These are phyloP conservation scores for Podila minutissima DNA, from an alignment of 192 early-diverging fungal species.

Conservation along the genomic window DNA sequence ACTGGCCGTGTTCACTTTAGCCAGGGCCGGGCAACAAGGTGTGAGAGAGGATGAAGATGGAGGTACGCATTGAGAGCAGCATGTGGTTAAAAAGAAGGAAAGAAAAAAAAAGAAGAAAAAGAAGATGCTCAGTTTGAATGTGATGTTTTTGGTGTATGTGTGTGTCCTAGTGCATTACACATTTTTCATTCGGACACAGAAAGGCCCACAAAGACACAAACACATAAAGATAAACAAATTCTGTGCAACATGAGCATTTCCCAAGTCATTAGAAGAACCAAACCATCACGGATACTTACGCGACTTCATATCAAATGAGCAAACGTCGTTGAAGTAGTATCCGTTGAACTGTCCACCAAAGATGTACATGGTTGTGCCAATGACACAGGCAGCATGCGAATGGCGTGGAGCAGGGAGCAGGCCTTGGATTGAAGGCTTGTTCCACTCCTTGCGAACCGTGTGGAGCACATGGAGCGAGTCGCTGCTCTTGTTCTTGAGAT, in stretches of 20 bases:
- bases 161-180: no score
- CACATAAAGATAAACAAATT: no score
- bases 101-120: neutral
- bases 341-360: constrained; percentile 62
- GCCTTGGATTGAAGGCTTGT: constrained; percentile 29
- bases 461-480: constrained; percentile 40
- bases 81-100: neutral
- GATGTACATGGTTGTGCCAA: constrained; percentile 61
- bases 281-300: constrained; percentile 39
- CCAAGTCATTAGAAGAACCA: neutral
- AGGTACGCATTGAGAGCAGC: neutral
- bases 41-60: neutral
- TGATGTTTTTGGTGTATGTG: no score
- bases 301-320: constrained; percentile 57
- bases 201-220: no score
- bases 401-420: constrained; percentile 38
- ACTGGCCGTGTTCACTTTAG: constrained; percentile 35
- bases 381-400: constrained; percentile 58
- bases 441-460: constrained; percentile 48
- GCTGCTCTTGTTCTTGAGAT: constrained; percentile 48
- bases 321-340: constrained; percentile 59
- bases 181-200: no score
- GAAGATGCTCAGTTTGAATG: neutral
- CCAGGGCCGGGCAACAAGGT: neutral
- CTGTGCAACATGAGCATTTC: no score